Base-by-base conservation (phyloP, 2,329 filamentous ascomycete genomes). In the Colletotrichum sp. region DNA sequence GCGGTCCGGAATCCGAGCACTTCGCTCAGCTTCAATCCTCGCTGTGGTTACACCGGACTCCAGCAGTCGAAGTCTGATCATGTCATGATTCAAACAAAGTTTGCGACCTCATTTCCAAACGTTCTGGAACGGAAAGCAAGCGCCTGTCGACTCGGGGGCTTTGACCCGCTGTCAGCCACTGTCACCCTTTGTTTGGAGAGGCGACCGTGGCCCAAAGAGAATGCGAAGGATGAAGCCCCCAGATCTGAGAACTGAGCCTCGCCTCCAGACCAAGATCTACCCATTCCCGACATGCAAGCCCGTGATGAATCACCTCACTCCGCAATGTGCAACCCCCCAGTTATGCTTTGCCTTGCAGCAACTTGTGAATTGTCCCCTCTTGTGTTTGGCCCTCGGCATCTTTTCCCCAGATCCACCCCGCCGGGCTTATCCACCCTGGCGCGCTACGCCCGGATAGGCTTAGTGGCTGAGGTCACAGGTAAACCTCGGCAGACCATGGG, bases 401-500 rank as follows among this genome's bases (percentile, higher is more conserved):
- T 63, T 70, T 77, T 77, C 75, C 76, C 76, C 76, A 77, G 76
- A 77, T 74, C 76, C 67, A 69, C 65, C 66, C 75, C 64, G 44
- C 71, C 68, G 75, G 32, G 26, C 36, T 36, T 70, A 18, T 18
- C 62, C 68, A 39, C 36, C n/a, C 13, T 32, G 10, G 4, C 5
- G 24, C 26, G 18, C 66, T 49, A 49, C 52, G 3, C 77, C 62
- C 9, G 24, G 66, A 68, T 15, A 24, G 39, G 75, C 36, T 55
- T 76, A 75, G 71, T 12, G 12, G 52, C 52, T 39, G 32, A 67
- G 57, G 66, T 78, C 75, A 77, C 75, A 78, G 68, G 77, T 34
- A 71, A 78, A 77, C 77, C 77, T 78, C 77, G 77, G 77, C 36
- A 70, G 75, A 76, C 71, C 75, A 67, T 55, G 68, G 55, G 72